Percentiles rank a stretch among this genome's conserved stretches.
Evolutionary conservation across 1,284 basidiomycete genomes (phyloP).

Genomic region (Boletus sp.): DNA sequence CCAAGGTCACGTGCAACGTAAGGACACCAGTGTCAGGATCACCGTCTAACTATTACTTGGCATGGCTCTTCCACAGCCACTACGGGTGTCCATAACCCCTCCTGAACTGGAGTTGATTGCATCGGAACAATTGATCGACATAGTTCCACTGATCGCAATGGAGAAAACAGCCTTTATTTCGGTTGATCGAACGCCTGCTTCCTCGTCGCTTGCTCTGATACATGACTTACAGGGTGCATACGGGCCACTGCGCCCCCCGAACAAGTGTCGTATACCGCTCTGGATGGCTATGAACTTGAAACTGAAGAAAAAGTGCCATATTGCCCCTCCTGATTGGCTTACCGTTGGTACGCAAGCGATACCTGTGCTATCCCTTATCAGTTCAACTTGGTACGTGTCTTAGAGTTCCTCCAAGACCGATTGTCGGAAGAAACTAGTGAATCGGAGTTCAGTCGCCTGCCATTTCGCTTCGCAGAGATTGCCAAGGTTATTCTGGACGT

Average conservation of each 20-base stretch:
- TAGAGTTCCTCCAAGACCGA: constrained; percentile 72
- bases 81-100: constrained; percentile 64
- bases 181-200: constrained; percentile 30
- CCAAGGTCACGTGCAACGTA: constrained; percentile 25
- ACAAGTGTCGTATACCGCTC: constrained; percentile 78
- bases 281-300: constrained; percentile 97
- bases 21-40: no score
- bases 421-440: constrained; percentile 69
- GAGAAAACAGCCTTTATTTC: constrained; percentile 84
- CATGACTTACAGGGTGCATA: constrained; percentile 67
- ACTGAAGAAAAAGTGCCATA: constrained; percentile 88
- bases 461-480: constrained; percentile 85
- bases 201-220: constrained; percentile 34
- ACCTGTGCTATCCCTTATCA: constrained; percentile 1
- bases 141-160: constrained; percentile 84
- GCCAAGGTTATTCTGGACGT: constrained; percentile 87
- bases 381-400: not conserved
- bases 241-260: constrained; percentile 88
- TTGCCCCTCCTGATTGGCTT: constrained; percentile 88
- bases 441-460: constrained; percentile 70
- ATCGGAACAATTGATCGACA: constrained; percentile 75
- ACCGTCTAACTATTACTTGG: no score
- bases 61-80: constrained; percentile 60
- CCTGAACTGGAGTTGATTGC: constrained; percentile 85
- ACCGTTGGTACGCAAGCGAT: constrained; percentile 55